Base-by-base conservation (phyloP, 2,329 filamentous ascomycete genomes). In the Ceratocystiopsis sp. region DNA sequence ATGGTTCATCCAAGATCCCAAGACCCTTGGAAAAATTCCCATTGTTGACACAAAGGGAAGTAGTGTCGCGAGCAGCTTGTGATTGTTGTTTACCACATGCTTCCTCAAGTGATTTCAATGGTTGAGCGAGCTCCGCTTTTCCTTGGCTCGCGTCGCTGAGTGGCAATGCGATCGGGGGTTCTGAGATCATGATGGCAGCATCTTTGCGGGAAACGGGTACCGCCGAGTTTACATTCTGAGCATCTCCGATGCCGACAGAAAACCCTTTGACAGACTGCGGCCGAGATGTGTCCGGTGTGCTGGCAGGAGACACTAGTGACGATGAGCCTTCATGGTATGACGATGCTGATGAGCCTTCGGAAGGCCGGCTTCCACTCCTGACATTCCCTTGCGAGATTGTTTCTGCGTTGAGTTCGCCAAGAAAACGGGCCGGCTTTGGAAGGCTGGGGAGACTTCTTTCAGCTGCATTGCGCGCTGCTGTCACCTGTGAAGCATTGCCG, bases 221-320 rank as follows among this genome's bases (percentile, higher is more conserved):
- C 10, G 5, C 25, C 25, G 10, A 7, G 25, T 7, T 10, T 10
- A 8, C 25, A 29, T 29, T 6, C 10, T 29, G 6, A 11, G 25
- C 7, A 10, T 52, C 46, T 8, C 54, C 56, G 0, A 48, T 38
- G 4, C 51, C 44, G 1, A 52, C 46, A 9, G 54, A 43, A 7
- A 50, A 17, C n/a, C 57, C 62, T 46, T 59, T 61, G 11, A 56
- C 52, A 6, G 61, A 64, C 42, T 65, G 63, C 3, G 63, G 62
- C n/a, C 62, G 54, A 6, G 62, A 65, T 8, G 59, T 65, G 40
- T 63, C 60, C 4, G 62, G 62, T 0, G 62, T 66, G 5, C 59
- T 62, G 1, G 54, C 53, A 13, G 58, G 57, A 1, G 61, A 62
- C 2, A 60, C 56, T 5, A 59, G 57, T 3, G 39, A 37, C 1